A percentile compares a stretch with the other conserved stretches of the same genome.
phyloP scores from a whole-genome alignment of 352 stramenopile genomes.

The Aphanomyces cochlioides region DNA sequence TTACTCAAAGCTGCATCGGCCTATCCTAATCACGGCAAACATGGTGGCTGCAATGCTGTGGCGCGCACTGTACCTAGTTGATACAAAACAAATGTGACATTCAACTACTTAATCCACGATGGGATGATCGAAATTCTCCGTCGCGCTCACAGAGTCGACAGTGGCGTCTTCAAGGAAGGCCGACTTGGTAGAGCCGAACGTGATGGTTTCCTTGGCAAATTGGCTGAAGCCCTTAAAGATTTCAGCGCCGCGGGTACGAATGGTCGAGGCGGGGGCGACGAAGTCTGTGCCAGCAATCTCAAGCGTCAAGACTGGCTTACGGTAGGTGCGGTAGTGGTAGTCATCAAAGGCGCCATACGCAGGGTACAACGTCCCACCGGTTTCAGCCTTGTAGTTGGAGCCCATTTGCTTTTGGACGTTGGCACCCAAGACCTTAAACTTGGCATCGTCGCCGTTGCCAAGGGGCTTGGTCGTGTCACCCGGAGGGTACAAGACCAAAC shows the following conservation, averaged over 20 bases:
- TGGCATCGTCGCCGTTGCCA: not conserved
- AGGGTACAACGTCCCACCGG: conserved; percentile 33
- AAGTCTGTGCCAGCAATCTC: conserved; percentile 70
- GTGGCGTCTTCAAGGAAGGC: not conserved
- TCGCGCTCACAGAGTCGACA: not conserved
- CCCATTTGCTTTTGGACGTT: not conserved
- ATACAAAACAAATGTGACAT: not conserved
- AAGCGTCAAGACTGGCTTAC: conserved; percentile 59
- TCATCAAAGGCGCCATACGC: conserved; percentile 35
- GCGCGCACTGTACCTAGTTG: too few relatives aligned
- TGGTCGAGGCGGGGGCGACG: conserved; percentile 49
- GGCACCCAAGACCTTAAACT: not conserved
- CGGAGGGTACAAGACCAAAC: not conserved
- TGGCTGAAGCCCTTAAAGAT: conserved; percentile 38
- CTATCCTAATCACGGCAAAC: too few relatives aligned
- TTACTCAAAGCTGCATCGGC: too few relatives aligned
- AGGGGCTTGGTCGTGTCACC: not conserved
- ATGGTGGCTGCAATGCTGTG: too few relatives aligned
- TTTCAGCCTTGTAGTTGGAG: conserved; percentile 12
- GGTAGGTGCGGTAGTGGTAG: conserved; percentile 47
- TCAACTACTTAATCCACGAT: not conserved
- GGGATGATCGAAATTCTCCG: not conserved
- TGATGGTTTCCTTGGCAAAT: conserved; percentile 52
- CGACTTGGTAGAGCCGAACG: conserved; percentile 36
- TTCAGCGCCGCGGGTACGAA: conserved; percentile 43